Conservation (phyloP, 768 basidiomycete genomes). For the Rhizopogon rudus region DNA sequence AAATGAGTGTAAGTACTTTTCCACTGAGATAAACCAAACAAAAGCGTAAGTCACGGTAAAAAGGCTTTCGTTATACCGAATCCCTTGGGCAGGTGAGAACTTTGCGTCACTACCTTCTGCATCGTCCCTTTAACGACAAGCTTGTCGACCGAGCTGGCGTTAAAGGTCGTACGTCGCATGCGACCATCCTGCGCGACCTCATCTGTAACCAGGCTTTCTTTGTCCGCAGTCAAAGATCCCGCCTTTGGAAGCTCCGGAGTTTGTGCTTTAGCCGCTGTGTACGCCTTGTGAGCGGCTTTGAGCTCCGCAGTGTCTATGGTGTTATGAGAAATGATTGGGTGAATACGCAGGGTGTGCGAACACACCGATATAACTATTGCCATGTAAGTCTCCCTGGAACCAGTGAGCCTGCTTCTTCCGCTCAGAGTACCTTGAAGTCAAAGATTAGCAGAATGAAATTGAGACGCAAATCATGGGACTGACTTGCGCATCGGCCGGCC, state of each 20-base stretch:
- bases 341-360: constrained; percentile 7
- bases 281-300: constrained; percentile 11
- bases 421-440: constrained; percentile 50
- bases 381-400: constrained; percentile 55
- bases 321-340: constrained; percentile 1
- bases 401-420: constrained; percentile 48
- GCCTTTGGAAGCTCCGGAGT: constrained; percentile 23
- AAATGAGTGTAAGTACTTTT: constrained; percentile 12
- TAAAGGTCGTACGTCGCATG: constrained; percentile 34
- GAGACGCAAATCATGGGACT: constrained; percentile 14
- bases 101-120: constrained; percentile 42
- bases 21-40: neutral
- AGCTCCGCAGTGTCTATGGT: constrained; percentile 19
- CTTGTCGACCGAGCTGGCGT: constrained; percentile 39
- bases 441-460: neutral
- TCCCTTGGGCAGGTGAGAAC: constrained; percentile 8
- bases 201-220: constrained; percentile 34
- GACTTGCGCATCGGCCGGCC: constrained; percentile 62
- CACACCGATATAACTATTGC: constrained; percentile 52
- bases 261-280: constrained; percentile 1
- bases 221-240: constrained; percentile 25
- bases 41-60: neutral
- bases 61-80: constrained; percentile 10
- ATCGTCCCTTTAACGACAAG: constrained; percentile 50
- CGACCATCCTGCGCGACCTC: constrained; percentile 35